Evolutionary conservation across 305 asterid genomes (phyloP), one percentile per base, ranked within the genome.

Genomic region (Rubia peregrina): DNA sequence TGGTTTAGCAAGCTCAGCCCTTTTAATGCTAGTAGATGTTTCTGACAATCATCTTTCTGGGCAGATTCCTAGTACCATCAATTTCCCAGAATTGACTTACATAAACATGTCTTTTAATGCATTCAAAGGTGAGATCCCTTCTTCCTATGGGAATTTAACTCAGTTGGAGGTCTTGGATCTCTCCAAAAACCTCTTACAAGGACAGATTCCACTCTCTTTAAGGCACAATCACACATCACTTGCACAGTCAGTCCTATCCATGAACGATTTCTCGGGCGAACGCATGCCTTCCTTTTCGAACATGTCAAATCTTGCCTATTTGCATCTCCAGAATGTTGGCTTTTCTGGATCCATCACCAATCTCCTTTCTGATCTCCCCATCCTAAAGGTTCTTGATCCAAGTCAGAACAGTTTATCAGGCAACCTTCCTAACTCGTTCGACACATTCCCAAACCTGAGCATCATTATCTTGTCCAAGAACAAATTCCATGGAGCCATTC

Each of bases 291-390:
- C 19, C 14, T 74, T 61, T 69, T 38, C 74, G 16, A 69, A 61
- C 30, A 68, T 74, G 78, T 53, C 71, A 62, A 75, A 75, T 49
- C 61, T 69, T 62, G 78, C 61, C 33, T 74, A 74, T 42, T 51
- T 74, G 66, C 78, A 49, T 41, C 71, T 75, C 19, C 74, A 62
- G 51, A 69, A 75, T 75, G 70, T 61, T 69, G 78, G 74, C 67
- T 75, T 75, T 19, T 40, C 17, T 41, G 74, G 78, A 53, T 67
- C 51, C 3, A 60, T 69, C 69, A 55, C 59, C 57, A 13, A 11
- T 22, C 42, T 44, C 63, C n/a, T 69, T 61, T 4, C 40, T 1
- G 64, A 75, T 72, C 78, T 69, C 51, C 78, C 78, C 19, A 61
- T 69, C 57, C 78, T 69, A 41, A 61, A 41, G 71, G 74, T 75